Percentiles rank a stretch among this genome's conserved stretches.
Conservation (phyloP, 1,139 yeast species). For the Meyerozyma smithsonii region DNA sequence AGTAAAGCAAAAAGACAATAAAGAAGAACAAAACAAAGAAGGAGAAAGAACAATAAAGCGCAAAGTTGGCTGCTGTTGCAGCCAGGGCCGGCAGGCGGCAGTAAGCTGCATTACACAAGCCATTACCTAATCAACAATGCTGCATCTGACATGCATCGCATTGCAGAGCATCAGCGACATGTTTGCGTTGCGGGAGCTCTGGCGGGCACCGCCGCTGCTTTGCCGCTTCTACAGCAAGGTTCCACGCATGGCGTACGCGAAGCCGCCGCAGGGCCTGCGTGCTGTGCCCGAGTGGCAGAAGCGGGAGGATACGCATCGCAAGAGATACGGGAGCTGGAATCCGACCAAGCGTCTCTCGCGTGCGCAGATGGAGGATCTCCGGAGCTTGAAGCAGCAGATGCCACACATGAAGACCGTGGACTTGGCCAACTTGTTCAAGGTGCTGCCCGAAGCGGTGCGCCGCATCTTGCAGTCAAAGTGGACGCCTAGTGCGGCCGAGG, state of each 20-base stretch:
- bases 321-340: conserved; percentile 63
- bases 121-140: no score
- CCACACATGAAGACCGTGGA: conserved; percentile 61
- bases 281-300: conserved; percentile 53
- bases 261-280: conserved; percentile 3
- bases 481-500: conserved; percentile 59
- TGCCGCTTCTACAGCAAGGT: neutral
- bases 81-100: no score
- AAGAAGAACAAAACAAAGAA: neutral
- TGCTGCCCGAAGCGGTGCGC: conserved; percentile 81
- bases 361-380: conserved; percentile 63
- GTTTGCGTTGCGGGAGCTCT: neutral
- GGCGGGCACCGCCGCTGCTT: neutral
- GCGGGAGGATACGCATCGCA: conserved; percentile 56
- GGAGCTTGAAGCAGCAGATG: conserved; percentile 47
- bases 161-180: neutral
- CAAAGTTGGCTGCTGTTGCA: no score
- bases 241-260: no score
- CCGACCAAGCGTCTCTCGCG: conserved; percentile 68
- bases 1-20: neutral
- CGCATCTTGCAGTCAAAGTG: conserved; percentile 75
- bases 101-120: no score
- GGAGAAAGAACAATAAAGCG: neutral
- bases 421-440: conserved; percentile 58
- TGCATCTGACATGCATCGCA: no score